Evolutionary conservation across 805 yeast species (phyloP).

Genomic region (Yarrowia deformans): DNA sequence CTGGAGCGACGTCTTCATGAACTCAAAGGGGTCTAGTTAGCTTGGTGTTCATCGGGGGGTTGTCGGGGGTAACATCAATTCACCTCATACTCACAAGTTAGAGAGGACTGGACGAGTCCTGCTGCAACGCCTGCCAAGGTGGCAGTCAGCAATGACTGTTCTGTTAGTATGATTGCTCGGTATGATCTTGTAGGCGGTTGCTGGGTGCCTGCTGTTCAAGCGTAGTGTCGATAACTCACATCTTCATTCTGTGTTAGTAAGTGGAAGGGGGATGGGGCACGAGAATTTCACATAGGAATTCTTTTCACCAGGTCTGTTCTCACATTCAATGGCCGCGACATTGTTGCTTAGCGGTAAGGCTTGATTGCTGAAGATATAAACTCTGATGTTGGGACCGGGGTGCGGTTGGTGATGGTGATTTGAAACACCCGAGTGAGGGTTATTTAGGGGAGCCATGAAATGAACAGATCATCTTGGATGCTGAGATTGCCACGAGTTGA

Average conservation of each 20-base stretch:
- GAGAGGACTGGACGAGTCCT: conserved; percentile 50
- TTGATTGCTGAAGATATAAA: conserved; percentile 37
- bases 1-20: conserved; percentile 52
- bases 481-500: background rate
- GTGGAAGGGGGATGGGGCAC: background rate
- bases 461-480: too few species aligned
- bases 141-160: conserved; percentile 49
- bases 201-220: background rate
- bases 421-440: background rate
- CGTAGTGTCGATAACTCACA: conserved; percentile 23
- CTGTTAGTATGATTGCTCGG: conserved; percentile 20
- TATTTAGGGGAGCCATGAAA: background rate
- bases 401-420: background rate
- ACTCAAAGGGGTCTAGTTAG: conserved; percentile 54
- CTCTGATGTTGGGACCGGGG: conserved; percentile 25
- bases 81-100: conserved; percentile 49
- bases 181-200: background rate
- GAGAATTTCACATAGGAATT: background rate
- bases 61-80: background rate
- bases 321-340: conserved; percentile 40
- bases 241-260: conserved; percentile 39
- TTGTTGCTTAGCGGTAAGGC: conserved; percentile 26
- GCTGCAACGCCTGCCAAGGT: conserved; percentile 53
- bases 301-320: conserved; percentile 2
- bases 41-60: conserved; percentile 38